Evolutionary conservation across 345 rosid genomes (phyloP), one percentile per base, ranked within the genome.

Genomic region (Populus davidiana): DNA sequence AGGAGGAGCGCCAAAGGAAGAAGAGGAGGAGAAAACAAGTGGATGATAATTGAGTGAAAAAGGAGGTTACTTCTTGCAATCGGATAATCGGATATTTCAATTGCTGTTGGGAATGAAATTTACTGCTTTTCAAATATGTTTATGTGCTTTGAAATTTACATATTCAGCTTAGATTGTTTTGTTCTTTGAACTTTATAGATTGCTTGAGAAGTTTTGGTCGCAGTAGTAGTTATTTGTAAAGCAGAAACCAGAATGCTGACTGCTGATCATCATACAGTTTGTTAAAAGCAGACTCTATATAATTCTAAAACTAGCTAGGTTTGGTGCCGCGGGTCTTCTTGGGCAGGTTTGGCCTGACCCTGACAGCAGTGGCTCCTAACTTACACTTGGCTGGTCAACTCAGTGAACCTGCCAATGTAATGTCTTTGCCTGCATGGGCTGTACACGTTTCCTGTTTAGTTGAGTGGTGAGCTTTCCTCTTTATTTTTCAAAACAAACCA

Each of bases 351-450:
- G 86, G 89, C 83, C n/a, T 93, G 86, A 88, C 83, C 25, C 71
- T 89, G 49, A 79, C 92, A 5, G 69, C 83, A 31, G 79, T 75
- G 16, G 89, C 95, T 63, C 61, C 85, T 5, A 86, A 76, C 25
- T 79, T 89, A 31, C 81, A 87, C 69, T 54, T 84, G 89, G 82
- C 54, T 84, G 89, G 82, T 68, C 89, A 86, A 72, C 85, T 91
- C 66, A 87, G 77, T 67, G 99, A 95, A 75, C 98, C 99, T 5
- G 85, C 93, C 82, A 90, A 93, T 75, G 98, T 97, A 10, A 81
- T 96, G 66, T 96, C 97, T 79, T 83, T 92, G 84, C 99, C 99
- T 54, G 92, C 98, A 36, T 95, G 99, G 98, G 91, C 93, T 1
- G 77, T 92, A n/a, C 97, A 95, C 62, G 93, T 92, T 38, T 95